phyloP scores from a whole-genome alignment of 2,329 filamentous ascomycete species.

The Sclerotinia minor region DNA sequence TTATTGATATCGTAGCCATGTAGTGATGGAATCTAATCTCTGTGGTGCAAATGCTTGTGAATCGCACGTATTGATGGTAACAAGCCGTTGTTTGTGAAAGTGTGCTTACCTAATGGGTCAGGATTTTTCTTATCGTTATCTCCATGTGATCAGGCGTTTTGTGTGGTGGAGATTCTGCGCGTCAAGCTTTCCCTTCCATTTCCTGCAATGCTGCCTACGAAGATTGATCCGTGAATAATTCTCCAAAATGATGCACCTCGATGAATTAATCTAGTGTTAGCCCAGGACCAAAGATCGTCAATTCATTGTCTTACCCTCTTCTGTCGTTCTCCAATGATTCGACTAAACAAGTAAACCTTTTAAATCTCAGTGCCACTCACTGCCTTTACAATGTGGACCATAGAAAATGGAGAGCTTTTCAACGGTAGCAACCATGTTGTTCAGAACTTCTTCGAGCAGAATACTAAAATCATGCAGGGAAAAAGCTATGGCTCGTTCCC shows the following conservation, averaged over 20 bases:
- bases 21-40: no score
- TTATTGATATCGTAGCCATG: no score
- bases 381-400: constrained; percentile 8
- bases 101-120: not conserved
- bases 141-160: constrained; percentile 19
- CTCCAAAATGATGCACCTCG: not conserved
- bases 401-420: constrained; percentile 13
- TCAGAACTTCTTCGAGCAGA: not conserved
- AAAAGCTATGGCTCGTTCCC: constrained; percentile 79
- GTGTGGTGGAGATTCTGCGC: not conserved
- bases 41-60: no score
- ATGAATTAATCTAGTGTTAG: not conserved
- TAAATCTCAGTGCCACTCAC: not conserved
- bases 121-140: not conserved
- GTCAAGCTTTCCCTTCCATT: constrained; percentile 1
- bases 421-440: not conserved
- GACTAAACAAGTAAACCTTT: not conserved
- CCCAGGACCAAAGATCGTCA: not conserved
- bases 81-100: not conserved
- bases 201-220: not conserved
- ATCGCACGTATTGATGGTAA: no score
- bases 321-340: not conserved
- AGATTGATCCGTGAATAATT: not conserved
- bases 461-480: constrained; percentile 49
- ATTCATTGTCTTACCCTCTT: not conserved